Percentiles rank a stretch among this genome's conserved stretches.
Conservation (phyloP, 768 basidiomycete genomes). For the Russula virescens region DNA sequence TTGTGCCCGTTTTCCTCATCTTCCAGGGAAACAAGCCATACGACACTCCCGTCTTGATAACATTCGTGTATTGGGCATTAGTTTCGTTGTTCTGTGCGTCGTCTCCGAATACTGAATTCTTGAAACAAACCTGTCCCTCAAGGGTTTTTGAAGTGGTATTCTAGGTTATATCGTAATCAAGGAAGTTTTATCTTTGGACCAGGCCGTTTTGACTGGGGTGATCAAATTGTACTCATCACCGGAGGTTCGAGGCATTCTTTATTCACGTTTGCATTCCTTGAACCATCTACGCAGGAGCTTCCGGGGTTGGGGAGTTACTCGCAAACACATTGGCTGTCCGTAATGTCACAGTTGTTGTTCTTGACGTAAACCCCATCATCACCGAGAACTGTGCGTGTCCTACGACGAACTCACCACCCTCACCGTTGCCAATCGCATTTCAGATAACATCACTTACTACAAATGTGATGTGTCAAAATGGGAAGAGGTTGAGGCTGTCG, state of each 20-base stretch:
- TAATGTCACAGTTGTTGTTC: conserved; percentile 77
- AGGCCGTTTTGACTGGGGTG: conserved; percentile 68
- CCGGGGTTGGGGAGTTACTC: conserved; percentile 83
- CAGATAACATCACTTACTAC: conserved; percentile 80
- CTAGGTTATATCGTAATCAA: conserved; percentile 70
- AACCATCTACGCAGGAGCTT: conserved; percentile 51
- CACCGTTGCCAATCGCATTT: neutral
- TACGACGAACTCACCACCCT: neutral
- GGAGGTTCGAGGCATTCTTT: conserved; percentile 54
- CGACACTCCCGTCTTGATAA: conserved; percentile 48
- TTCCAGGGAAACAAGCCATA: conserved; percentile 56
- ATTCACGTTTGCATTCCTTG: neutral
- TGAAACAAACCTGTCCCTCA: conserved; percentile 10
- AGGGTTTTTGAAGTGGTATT: conserved; percentile 66
- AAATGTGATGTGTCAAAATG: conserved; percentile 89
- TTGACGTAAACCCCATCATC: conserved; percentile 74
- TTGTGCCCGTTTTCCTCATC: conserved; percentile 72
- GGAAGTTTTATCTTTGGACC: conserved; percentile 57
- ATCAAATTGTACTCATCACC: conserved; percentile 87
- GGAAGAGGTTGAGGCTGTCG: conserved; percentile 73
- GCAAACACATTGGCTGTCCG: conserved; percentile 83
- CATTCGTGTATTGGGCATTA: conserved; percentile 50
- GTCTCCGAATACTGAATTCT: neutral
- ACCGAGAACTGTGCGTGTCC: conserved; percentile 66
- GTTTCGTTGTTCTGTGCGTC: conserved; percentile 66